Evolutionary conservation across 805 yeast species (phyloP).

Genomic region (Yarrowia yakushimensis): DNA sequence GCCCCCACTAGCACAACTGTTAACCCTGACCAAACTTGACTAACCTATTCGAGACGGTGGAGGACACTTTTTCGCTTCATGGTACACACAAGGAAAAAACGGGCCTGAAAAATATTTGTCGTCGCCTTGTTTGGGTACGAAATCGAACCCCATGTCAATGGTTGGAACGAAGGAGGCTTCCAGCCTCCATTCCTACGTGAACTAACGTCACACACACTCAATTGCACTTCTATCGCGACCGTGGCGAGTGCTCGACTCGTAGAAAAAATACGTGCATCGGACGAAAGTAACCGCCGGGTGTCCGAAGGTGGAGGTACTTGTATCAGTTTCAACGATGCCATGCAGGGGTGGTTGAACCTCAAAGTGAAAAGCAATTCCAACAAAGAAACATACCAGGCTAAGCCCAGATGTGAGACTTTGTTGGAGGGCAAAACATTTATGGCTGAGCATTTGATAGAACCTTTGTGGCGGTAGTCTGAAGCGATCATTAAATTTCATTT

Average conservation of each 20-base stretch:
- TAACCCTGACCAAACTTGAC: too few relatives aligned
- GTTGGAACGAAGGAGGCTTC: too few relatives aligned
- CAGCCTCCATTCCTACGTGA: too few relatives aligned
- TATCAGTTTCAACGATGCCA: not conserved
- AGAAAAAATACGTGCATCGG: not conserved
- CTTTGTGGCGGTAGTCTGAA: too few relatives aligned
- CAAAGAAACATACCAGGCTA: not conserved
- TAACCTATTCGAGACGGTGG: not conserved
- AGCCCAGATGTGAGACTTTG: not conserved
- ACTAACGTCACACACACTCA: too few relatives aligned
- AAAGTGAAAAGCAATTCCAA: not conserved
- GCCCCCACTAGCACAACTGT: conserved; percentile 9
- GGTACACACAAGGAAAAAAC: not conserved
- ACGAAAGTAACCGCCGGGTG: not conserved
- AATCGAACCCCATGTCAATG: too few relatives aligned
- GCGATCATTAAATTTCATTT: too few relatives aligned
- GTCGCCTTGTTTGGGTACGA: too few relatives aligned
- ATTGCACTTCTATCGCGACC: too few relatives aligned
- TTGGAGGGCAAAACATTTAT: not conserved
- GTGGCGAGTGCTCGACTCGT: too few relatives aligned
- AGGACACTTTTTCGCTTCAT: not conserved
- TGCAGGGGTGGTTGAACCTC: not conserved
- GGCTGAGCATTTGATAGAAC: not conserved
- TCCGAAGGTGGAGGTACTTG: not conserved
- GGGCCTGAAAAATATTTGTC: not conserved